Conservation (phyloP, 1,284 basidiomycete genomes). For the Abortiporus biennis region DNA sequence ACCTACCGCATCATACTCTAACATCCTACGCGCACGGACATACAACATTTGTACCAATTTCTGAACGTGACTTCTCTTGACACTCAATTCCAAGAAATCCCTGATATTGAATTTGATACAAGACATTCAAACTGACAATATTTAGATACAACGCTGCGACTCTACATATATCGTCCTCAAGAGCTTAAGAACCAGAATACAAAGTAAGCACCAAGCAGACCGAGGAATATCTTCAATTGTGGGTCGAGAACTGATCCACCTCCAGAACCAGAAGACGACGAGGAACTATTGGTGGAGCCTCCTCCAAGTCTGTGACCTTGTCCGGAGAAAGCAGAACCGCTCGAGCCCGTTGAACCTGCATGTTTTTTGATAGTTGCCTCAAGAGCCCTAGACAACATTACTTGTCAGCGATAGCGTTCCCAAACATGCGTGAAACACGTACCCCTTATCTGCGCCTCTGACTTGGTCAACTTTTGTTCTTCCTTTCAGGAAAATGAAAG, state of each 20-base stretch:
- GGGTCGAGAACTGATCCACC: slow-evolving; percentile 49
- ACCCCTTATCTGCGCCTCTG: slow-evolving; percentile 62
- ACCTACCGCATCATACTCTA: no score
- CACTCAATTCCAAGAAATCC: no score
- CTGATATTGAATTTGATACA: no score
- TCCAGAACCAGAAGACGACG: slow-evolving; percentile 4
- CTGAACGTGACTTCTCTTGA: no score
- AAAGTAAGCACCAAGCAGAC: slow-evolving; percentile 53
- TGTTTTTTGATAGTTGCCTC: slow-evolving; percentile 51
- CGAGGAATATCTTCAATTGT: slow-evolving; percentile 57
- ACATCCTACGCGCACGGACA: no score
- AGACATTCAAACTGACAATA: no score
- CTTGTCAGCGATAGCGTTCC: not conserved
- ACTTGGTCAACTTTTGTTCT: slow-evolving; percentile 60
- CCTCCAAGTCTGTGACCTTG: slow-evolving; percentile 66
- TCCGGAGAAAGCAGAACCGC: slow-evolving; percentile 51
- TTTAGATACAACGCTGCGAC: no score
- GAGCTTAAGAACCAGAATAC: slow-evolving; percentile 59
- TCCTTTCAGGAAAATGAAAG: slow-evolving; percentile 73
- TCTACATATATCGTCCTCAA: no score
- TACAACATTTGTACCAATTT: no score
- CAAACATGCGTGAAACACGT: slow-evolving; percentile 19
- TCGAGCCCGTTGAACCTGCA: slow-evolving; percentile 29
- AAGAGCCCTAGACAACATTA: slow-evolving; percentile 41
- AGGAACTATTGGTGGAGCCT: slow-evolving; percentile 26